Evolutionary conservation across 2,329 filamentous ascomycete genomes (phyloP).

Genomic region (Fusarium tanahbumbuense): DNA sequence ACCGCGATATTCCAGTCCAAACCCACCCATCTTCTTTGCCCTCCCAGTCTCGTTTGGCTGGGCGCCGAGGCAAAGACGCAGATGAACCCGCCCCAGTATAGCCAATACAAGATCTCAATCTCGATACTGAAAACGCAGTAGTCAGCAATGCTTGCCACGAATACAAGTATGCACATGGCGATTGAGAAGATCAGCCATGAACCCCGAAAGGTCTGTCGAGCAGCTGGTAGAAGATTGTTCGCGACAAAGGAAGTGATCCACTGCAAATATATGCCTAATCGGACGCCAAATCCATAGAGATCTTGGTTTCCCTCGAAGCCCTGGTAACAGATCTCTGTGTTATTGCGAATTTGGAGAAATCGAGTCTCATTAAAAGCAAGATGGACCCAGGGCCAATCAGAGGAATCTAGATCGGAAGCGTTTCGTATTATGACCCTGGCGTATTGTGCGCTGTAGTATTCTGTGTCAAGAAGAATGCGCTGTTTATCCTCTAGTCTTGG

Average conservation of each 20-base stretch:
- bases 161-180: neutral
- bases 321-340: rapidly evolving
- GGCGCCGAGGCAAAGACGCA: neutral
- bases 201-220: rapidly evolving
- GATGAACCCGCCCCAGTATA: neutral
- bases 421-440: rapidly evolving
- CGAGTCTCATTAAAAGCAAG: neutral
- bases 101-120: neutral
- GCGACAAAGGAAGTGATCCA: rapidly evolving
- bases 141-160: neutral
- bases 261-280: neutral
- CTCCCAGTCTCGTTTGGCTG: rapidly evolving
- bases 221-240: neutral
- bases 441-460: too few relatives aligned
- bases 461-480: too few relatives aligned
- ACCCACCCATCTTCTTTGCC: rapidly evolving
- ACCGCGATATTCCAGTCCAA: rapidly evolving
- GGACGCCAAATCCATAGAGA: neutral
- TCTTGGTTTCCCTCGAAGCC: neutral
- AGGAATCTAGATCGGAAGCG: too few relatives aligned
- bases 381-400: too few relatives aligned
- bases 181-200: rapidly evolving
- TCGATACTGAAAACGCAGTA: neutral
- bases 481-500: too few relatives aligned
- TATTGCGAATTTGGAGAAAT: rapidly evolving